These are phyloP conservation scores for Gossypium raimondii DNA, from an alignment of 345 rosid genomes.

Conservation along the genomic window DNA sequence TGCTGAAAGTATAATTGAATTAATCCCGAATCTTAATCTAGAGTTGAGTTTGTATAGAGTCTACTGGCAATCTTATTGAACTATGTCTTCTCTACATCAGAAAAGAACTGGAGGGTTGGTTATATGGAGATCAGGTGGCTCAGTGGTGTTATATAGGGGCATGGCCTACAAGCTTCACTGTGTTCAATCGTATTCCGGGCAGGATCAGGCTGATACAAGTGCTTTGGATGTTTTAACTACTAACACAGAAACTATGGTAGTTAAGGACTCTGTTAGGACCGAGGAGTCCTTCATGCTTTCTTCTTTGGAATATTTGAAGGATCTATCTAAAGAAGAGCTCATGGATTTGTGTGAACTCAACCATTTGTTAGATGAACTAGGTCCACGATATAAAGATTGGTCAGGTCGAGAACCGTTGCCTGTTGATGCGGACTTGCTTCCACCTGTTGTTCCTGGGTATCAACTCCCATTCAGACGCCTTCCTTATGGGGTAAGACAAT, in stretches of 20 bases:
- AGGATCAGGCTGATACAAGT: conserved; percentile 28
- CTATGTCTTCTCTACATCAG: conserved; percentile 39
- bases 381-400: conserved; percentile 91
- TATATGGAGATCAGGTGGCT: conserved; percentile 95
- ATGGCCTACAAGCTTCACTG: conserved; percentile 65
- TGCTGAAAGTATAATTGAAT: not conserved
- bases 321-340: conserved; percentile 53
- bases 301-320: conserved; percentile 36
- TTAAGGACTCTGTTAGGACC: conserved; percentile 16
- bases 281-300: conserved; percentile 28
- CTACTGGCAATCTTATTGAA: conserved; percentile 15
- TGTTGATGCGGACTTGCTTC: conserved; percentile 88
- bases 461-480: conserved; percentile 70
- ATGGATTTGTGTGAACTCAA: conserved; percentile 56
- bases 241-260: conserved; percentile 17
- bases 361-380: conserved; percentile 66
- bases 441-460: conserved; percentile 62
- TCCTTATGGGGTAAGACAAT: conserved; percentile 58
- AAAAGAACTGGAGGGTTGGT: conserved; percentile 81
- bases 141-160: conserved; percentile 84
- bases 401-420: conserved; percentile 85
- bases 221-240: conserved; percentile 12
- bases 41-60: not conserved
- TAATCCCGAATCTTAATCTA: not conserved
- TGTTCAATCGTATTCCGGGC: conserved; percentile 52